Base-by-base conservation (phyloP, 73 alveolate species). In the Paramecium tetraurelia region DNA sequence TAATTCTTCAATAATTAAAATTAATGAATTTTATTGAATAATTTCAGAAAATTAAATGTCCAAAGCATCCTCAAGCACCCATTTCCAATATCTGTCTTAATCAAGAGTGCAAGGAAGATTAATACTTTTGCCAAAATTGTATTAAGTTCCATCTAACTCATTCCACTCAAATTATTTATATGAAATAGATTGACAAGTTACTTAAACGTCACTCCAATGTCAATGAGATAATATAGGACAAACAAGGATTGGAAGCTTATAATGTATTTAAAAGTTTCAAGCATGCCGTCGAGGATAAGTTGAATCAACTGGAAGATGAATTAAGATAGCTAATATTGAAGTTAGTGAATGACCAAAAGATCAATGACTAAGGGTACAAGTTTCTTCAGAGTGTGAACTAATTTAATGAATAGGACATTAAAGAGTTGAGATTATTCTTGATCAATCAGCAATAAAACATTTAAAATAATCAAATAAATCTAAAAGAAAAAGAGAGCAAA, bases 11-110 rank as follows among this genome's bases (percentile, higher is more conserved):
- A 80, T 24, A 80, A 44, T 43, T 43, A 44, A 22, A 44, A 31
- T 46, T 31, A 41, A 80, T 80, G 90, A 80, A 80, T 80, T 80
- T 80, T 63, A 44, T 44, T 24, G 43, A 80, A 24, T 21, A 24
- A 24, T 41, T 80, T 24, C 22, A 46, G 38, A 24, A 41, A 80
- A 22, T 80, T 80, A 80, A 80, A 80, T 80, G 90, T 44, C 1
- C 70, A 27, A 80, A 46, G 12, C 90, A 80, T 72, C 86, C 86
- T 12, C 7, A 80, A 24, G 31, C 43, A 22, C 50, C 90, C 7
- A 48, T 80, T 48, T 80, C 46, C 11, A 44, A 80, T 22, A 22
- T 80, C 7, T 80, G 90, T 46, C 24, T 80, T 3, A 63, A 40
- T 31, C 27, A 40, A 20, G 57, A 46, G 21, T 80, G 90, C 20